phyloP scores from a whole-genome alignment of 805 yeast species.

The Blastobotrys parvus region DNA sequence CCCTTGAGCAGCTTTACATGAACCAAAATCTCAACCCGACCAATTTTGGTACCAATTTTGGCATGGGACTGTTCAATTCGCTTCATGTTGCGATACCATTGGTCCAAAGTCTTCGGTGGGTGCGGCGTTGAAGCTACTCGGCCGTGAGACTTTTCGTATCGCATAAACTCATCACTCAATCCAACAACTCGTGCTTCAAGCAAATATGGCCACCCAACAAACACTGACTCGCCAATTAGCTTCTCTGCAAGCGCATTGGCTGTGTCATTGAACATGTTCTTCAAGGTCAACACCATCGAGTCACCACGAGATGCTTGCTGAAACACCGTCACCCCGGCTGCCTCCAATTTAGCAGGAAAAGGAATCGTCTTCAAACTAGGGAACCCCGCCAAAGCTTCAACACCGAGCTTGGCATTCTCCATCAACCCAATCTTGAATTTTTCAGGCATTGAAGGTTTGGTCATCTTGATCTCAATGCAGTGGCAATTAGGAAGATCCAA shows the following conservation, averaged over 20 bases:
- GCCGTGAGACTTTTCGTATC: conserved; percentile 31
- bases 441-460: conserved; percentile 42
- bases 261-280: conserved; percentile 37
- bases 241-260: conserved; percentile 59
- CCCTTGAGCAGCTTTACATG: conserved; percentile 76
- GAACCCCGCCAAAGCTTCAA: conserved; percentile 77
- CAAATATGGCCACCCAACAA: conserved; percentile 85
- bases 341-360: conserved; percentile 39
- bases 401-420: conserved; percentile 61
- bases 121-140: conserved; percentile 28
- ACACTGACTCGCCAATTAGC: conserved; percentile 54
- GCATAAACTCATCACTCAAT: conserved; percentile 46
- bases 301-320: conserved; percentile 79
- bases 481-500: conserved; percentile 71
- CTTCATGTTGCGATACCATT: conserved; percentile 36
- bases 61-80: conserved; percentile 37
- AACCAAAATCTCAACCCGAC: conserved; percentile 48
- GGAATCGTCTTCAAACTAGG: conserved; percentile 74
- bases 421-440: conserved; percentile 41
- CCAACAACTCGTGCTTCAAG: conserved; percentile 66
- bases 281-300: conserved; percentile 62
- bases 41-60: conserved; percentile 52
- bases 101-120: conserved; percentile 39
- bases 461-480: conserved; percentile 56
- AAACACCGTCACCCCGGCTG: conserved; percentile 66